Evolutionary conservation across 1,284 basidiomycete genomes (phyloP), one percentile per base, ranked within the genome.

Genomic region (Abortiporus biennis): DNA sequence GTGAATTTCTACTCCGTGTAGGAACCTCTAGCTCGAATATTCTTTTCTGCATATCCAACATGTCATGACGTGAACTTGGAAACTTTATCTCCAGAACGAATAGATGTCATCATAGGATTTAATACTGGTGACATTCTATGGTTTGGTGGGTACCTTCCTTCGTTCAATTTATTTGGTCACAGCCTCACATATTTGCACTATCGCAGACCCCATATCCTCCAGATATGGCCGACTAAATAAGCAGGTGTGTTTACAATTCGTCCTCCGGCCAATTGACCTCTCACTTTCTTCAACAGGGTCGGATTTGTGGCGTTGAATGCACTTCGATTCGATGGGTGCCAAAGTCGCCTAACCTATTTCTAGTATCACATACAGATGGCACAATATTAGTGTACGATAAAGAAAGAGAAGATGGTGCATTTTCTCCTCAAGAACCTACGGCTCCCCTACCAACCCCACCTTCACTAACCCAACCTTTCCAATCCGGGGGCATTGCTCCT

Each of bases 41-140:
- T 82, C 20, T 98, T 98, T 64, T 80, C 85, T 36, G 78, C 84
- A 6, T 78, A 83, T 49, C 91, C 91, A 5, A 95, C 92, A 1
- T 94, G 92, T 54, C 91, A 96, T 59, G 88, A 85, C 54, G 79
- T 96, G 38, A 96, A 96, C 53, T 65, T 74, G 12, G 65, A 78
- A 6, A 97, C 92, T 1, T 79, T 85, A 6, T 80, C 78, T 8
- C 69, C 82, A 3, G 85, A 91, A 40, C 77, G 81, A 34, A 67
- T 98, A 30, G 96, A 99, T 58, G 73, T 97, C 9, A 75, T 98
- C 43, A 85, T 99, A 53, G 95, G 95, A 2, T 98, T 99, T 58
- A 76, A 72, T 49, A 87, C 91, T 0, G 95, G 95, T 12, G 95
- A 99, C 63, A 69, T 99, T 19, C 67, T 99, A 39, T 96, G 93